Evolutionary conservation across 2,329 filamentous ascomycete species (phyloP), one percentile per base, ranked within the genome.

Genomic region (Huntiella decipiens): DNA sequence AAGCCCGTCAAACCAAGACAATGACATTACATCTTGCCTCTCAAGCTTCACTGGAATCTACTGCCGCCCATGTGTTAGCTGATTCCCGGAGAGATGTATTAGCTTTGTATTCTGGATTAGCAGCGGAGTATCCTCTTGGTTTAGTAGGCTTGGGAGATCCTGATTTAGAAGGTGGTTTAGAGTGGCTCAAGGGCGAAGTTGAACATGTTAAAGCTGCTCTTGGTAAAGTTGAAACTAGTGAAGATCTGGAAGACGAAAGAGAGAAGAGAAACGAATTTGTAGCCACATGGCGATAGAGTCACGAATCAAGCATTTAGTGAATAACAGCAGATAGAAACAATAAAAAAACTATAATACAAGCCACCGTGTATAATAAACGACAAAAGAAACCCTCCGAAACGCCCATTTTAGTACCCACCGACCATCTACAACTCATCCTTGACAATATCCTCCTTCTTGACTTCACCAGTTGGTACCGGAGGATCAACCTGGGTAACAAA

Each of bases 81-180:
- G 71, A 76, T 49, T 62, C 64, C 0, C 61, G 63, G 13, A 55
- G 61, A 3, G 71, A 70, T 0, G 53, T 74, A 1, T 65, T 69
- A 51, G 53, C 70, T 6, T 55, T 74, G 12, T 58, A 63, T 4
- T 70, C 72, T 48, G 71, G 66, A 36, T 57, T 75, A 1, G 57
- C 74, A 1, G 67, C 68, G 0, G 71, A 76, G 52, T 71, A 64
- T 28, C 58, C 63, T 4, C 73, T 64, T 53, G 60, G 61, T 0
- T 56, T 62, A n/a, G 63, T 72, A 4, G 61, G 60, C 37, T 61
- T 77, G 4, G 58, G 66, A 4, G 73, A 77, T 52, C 63, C 66
- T 0, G 69, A 72, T 22, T 66, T 73, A 34, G 66, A 72, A 46
- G 60, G 57, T 2, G 67, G 66, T 1, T 66, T 76, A n/a, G 55